phyloP scores from a whole-genome alignment of 805 yeast genomes.

The Candida ascalaphidarum region DNA sequence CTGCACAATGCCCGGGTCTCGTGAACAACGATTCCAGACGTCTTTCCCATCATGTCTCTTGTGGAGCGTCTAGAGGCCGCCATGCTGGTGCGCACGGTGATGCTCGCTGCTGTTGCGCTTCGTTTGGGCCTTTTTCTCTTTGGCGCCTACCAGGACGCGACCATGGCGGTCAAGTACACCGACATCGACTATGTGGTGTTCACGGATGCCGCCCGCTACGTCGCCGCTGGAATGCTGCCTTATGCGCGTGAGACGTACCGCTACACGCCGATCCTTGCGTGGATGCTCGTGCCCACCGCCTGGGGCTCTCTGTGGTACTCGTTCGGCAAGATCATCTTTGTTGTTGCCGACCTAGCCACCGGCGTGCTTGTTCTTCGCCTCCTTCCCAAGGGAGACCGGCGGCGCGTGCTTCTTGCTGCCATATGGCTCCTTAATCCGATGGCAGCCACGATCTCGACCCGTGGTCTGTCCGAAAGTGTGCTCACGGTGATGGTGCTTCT shows the following conservation, averaged over 20 bases:
- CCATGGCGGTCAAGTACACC: conserved; percentile 77
- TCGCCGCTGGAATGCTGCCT: conserved; percentile 57
- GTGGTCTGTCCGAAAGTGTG: conserved; percentile 91
- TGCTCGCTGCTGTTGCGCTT: conserved; percentile 13
- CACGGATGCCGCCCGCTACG: conserved; percentile 80
- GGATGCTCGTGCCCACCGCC: conserved; percentile 70
- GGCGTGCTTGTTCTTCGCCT: conserved; percentile 42
- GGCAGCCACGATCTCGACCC: conserved; percentile 85
- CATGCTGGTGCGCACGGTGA: conserved; percentile 1
- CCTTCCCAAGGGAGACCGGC: conserved; percentile 1
- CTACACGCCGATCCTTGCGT: conserved; percentile 85
- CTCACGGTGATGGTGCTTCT: conserved; percentile 67
- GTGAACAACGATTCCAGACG: too few relatives aligned
- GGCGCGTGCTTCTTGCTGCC: conserved; percentile 32
- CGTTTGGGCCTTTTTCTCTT: conserved; percentile 61
- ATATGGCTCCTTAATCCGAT: conserved; percentile 92
- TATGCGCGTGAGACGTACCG: conserved; percentile 82
- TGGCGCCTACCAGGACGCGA: conserved; percentile 81
- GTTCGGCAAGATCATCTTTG: conserved; percentile 76
- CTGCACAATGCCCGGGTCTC: too few relatives aligned
- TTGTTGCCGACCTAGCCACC: conserved; percentile 71
- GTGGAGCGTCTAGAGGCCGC: too few relatives aligned
- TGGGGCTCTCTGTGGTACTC: conserved; percentile 32
- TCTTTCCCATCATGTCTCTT: too few relatives aligned
- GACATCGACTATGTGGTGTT: conserved; percentile 93